phyloP scores from a whole-genome alignment of 1,284 basidiomycete genomes.

The Cryptococcus sp. region DNA sequence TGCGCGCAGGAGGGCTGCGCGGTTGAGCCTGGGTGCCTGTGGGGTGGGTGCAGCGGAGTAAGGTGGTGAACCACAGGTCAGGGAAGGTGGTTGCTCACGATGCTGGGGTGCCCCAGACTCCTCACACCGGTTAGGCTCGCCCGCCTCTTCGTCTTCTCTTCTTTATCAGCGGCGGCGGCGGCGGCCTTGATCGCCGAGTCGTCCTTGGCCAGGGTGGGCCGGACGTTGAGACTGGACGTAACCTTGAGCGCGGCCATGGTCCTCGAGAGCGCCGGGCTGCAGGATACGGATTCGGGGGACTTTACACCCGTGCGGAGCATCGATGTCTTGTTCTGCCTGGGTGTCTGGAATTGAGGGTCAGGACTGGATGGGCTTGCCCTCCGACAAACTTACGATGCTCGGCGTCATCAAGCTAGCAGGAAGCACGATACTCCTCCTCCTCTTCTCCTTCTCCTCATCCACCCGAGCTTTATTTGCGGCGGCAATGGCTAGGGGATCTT shows the following conservation, averaged over 20 bases:
- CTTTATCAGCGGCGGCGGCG: neutral
- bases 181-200: neutral
- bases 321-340: slow-evolving; percentile 26
- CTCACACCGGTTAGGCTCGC: slow-evolving; percentile 17
- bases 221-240: slow-evolving; percentile 15
- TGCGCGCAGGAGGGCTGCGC: slow-evolving; percentile 33
- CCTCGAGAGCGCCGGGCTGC: slow-evolving; percentile 7
- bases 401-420: slow-evolving; percentile 31
- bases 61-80: neutral
- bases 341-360: slow-evolving; percentile 14
- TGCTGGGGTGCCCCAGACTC: slow-evolving; percentile 27
- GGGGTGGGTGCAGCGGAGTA: neutral
- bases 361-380: neutral
- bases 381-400: slow-evolving; percentile 18
- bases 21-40: slow-evolving; percentile 39
- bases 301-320: slow-evolving; percentile 18
- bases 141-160: slow-evolving; percentile 6
- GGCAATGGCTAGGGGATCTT: neutral
- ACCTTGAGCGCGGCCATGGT: slow-evolving; percentile 17
- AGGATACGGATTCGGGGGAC: neutral
- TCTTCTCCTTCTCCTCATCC: slow-evolving; percentile 27
- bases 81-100: slow-evolving; percentile 16
- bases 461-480: slow-evolving; percentile 25
- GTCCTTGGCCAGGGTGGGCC: neutral
- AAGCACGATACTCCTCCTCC: slow-evolving; percentile 29